phyloP scores from a whole-genome alignment of 2,329 filamentous ascomycete species.

The Dactylonectria estremocensis region DNA sequence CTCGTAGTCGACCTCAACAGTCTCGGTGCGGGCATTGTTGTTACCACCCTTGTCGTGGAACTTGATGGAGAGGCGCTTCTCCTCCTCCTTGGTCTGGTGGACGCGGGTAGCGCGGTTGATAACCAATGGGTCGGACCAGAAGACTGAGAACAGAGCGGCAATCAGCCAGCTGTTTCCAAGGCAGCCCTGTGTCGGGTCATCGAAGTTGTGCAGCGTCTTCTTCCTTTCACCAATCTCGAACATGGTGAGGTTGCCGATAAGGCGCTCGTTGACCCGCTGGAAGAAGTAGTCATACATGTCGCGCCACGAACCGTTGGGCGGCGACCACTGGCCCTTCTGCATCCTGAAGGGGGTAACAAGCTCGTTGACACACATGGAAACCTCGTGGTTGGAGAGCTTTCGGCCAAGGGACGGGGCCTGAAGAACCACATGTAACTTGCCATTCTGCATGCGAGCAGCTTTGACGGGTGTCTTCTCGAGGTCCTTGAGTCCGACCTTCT shows the following conservation, averaged over 20 bases:
- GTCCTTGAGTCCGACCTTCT: slow-evolving; percentile 58
- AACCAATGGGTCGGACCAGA: slow-evolving; percentile 59
- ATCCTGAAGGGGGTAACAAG: slow-evolving; percentile 57
- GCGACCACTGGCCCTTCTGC: slow-evolving; percentile 53
- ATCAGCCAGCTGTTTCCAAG: slow-evolving; percentile 61
- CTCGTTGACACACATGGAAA: slow-evolving; percentile 60
- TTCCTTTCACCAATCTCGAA: slow-evolving; percentile 45
- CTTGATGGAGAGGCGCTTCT: slow-evolving; percentile 52
- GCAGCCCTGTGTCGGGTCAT: slow-evolving; percentile 61
- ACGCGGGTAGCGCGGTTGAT: slow-evolving; percentile 57
- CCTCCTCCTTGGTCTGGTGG: slow-evolving; percentile 45
- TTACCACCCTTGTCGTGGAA: slow-evolving; percentile 63
- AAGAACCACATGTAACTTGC: slow-evolving; percentile 60
- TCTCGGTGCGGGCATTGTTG: slow-evolving; percentile 57
- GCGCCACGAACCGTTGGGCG: slow-evolving; percentile 59
- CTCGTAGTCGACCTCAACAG: slow-evolving; percentile 60
- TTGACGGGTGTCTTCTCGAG: slow-evolving; percentile 55
- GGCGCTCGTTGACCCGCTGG: slow-evolving; percentile 50
- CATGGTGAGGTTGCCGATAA: slow-evolving; percentile 52
- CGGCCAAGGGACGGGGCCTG: slow-evolving; percentile 53
- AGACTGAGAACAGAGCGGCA: slow-evolving; percentile 61
- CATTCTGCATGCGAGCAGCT: slow-evolving; percentile 59
- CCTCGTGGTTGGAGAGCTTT: slow-evolving; percentile 56
- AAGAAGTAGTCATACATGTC: slow-evolving; percentile 57
- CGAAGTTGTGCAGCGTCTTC: slow-evolving; percentile 50